Evolutionary conservation across 108 stramenopile genomes (phyloP), one percentile per base, ranked within the genome.

Genomic region (Parietichytrium sp.): DNA sequence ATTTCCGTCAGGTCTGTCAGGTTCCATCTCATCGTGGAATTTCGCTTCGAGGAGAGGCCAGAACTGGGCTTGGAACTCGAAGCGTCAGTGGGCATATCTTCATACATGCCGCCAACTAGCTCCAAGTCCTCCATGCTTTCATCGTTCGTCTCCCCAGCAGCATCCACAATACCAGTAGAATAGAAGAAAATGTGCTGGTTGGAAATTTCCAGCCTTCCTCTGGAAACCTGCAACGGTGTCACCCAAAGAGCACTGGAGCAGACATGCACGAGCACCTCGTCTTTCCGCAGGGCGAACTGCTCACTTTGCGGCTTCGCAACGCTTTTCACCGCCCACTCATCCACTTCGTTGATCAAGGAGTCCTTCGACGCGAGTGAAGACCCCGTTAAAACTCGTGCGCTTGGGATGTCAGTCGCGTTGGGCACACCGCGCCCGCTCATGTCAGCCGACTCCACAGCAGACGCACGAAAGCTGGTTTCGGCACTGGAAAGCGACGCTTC

Each of bases 1-100:
- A 96, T 91, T 27, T 72, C 61, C 10, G 61, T 72, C 38, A 72
- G 61, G 23, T 72, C 61, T 16, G 61, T n/a, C 18, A 72, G 42
- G 6, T 45, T 72, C 61, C 61, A 72, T 36, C 61, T 33, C 61
- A 72, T 72, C 61, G 45, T 72, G 10, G 36, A 33, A n/a, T 72
- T 72, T 33, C 61, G 36, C 10, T 45, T 33, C n/a, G n/a, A n/a
- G n/a, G n/a, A n/a, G n/a, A n/a, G n/a, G n/a, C n/a, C n/a, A n/a
- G n/a, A n/a, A n/a, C n/a, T n/a, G n/a, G n/a, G n/a, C n/a, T n/a
- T n/a, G n/a, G n/a, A n/a, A n/a, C n/a, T n/a, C n/a, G n/a, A n/a
- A n/a, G n/a, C n/a, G n/a, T n/a, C n/a, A n/a, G n/a, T n/a, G n/a
- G n/a, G n/a, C n/a, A n/a, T n/a, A n/a, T n/a, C n/a, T n/a, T n/a